Base-by-base conservation (phyloP, 176 grass and related monocot genomes). In the Triticum timopheevii region DNA sequence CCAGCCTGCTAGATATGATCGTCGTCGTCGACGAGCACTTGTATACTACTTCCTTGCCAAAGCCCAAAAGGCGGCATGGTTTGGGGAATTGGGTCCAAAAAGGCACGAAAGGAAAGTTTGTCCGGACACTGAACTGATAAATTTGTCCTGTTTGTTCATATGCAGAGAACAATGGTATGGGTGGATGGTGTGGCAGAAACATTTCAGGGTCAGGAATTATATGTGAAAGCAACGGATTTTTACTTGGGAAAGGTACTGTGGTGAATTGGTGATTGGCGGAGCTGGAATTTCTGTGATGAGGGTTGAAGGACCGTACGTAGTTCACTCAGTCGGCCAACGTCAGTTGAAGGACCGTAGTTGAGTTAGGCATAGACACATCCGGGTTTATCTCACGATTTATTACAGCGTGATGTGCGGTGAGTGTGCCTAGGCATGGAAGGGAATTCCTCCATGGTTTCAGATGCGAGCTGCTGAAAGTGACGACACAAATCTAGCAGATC, bases 11-110 rank as follows among this genome's bases (percentile, higher is more conserved):
- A 58, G 30, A 82, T 69, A 82, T 34, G 65, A 82, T 54, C 54
- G 7, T 9, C 54, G 17, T 58, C 52, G 52, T 56, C 7, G 72
- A 75, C 64, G 7, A 0, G 23, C 30, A 65, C 16, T 16, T 33
- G 23, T 81, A 52, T 13, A 47, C 42, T 11, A n/a, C 80, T 69
- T 69, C 44, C 64, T 82, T 82, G 66, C 25, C 12, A 47, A 50
- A 67, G 23, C 33, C 24, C 30, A 34, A 82, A 58, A 82, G 66
- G 45, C 42, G 30, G 73, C 45, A 76, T 31, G 73, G 73, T 76
- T 31, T 8, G 7, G 44, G 2, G 16, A 30, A 52, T 49, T 5
- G 44, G 2, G 7, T 23, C 42, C 45, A 49, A 56, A 56, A 82
- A 7, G 12, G 20, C 65, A 24, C 1, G 47, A 82, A 25, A 27